Conservation (phyloP, 2,329 filamentous ascomycete genomes). For the Colletotrichum lindemuthianum region DNA sequence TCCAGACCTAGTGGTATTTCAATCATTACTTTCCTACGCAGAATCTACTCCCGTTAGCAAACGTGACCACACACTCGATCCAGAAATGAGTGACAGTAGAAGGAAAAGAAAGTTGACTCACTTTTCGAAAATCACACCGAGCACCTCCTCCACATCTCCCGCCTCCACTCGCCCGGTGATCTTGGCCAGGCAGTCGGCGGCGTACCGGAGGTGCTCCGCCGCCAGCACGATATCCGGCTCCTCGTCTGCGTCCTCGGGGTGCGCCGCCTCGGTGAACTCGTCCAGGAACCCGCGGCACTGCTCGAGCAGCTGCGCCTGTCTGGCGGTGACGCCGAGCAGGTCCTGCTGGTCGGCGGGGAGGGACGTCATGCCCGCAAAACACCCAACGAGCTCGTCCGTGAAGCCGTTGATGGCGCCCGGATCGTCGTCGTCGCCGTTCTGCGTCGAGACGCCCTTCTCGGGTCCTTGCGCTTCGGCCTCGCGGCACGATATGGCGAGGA, state of each 20-base stretch:
- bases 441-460: slow-evolving; percentile 2
- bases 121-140: slow-evolving; percentile 98
- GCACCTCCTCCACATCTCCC: slow-evolving; percentile 92
- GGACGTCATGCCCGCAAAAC: slow-evolving; percentile 77
- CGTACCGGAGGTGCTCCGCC: slow-evolving; percentile 86
- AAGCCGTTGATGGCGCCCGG: slow-evolving; percentile 76
- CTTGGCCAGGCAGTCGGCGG: slow-evolving; percentile 80
- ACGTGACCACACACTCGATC: background rate
- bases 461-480: slow-evolving; percentile 54
- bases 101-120: slow-evolving; percentile 56
- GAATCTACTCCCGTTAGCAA: slow-evolving; percentile 51
- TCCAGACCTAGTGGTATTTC: slow-evolving; percentile 13
- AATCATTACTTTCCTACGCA: slow-evolving; percentile 62
- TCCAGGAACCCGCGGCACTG: slow-evolving; percentile 78
- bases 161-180: slow-evolving; percentile 88
- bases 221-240: slow-evolving; percentile 88
- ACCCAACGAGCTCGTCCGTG: slow-evolving; percentile 71
- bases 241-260: slow-evolving; percentile 43
- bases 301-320: slow-evolving; percentile 83
- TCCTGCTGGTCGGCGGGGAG: slow-evolving; percentile 80
- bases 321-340: slow-evolving; percentile 88
- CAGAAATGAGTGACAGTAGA: background rate
- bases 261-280: slow-evolving; percentile 74
- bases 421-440: slow-evolving; percentile 46
- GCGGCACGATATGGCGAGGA: slow-evolving; percentile 78